Percentiles rank a stretch among this genome's conserved stretches.
Evolutionary conservation across 768 basidiomycete species (phyloP).

Genomic region (Rhodocollybia butyracea): DNA sequence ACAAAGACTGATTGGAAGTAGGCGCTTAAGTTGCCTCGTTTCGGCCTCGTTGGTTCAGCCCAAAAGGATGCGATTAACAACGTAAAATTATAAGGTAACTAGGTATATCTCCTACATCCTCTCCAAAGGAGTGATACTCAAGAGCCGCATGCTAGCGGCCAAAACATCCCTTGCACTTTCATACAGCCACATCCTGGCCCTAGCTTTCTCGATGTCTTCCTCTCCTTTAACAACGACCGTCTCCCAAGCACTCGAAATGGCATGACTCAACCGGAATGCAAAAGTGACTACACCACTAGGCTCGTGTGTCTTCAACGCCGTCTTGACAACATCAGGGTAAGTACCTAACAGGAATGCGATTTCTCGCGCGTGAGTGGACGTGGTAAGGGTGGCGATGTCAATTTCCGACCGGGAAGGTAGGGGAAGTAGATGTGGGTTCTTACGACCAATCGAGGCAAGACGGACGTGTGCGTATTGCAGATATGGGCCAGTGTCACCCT

Average conservation of each 20-base stretch:
- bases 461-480: constrained; percentile 97
- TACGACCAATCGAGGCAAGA: constrained; percentile 84
- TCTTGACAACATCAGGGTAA: constrained; percentile 90
- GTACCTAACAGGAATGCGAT: constrained; percentile 83
- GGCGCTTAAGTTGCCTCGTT: too few relatives aligned
- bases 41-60: too few relatives aligned
- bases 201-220: constrained; percentile 68
- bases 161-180: constrained; percentile 89
- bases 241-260: constrained; percentile 93
- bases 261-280: constrained; percentile 81
- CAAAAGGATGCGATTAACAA: too few relatives aligned
- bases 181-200: constrained; percentile 87
- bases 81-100: neutral
- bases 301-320: constrained; percentile 81
- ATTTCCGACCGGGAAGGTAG: constrained; percentile 70
- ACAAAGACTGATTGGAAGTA: too few relatives aligned
- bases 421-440: constrained; percentile 84
- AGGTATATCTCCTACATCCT: constrained; percentile 61
- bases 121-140: constrained; percentile 89
- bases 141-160: constrained; percentile 76
- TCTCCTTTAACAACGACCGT: constrained; percentile 83
- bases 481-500: constrained; percentile 95
- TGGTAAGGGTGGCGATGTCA: constrained; percentile 60
- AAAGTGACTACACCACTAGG: constrained; percentile 91
- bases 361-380: constrained; percentile 74